Evolutionary conservation across 129 eudicot genomes (phyloP), one percentile per base, ranked within the genome.

Genomic region (Arctium minus): DNA sequence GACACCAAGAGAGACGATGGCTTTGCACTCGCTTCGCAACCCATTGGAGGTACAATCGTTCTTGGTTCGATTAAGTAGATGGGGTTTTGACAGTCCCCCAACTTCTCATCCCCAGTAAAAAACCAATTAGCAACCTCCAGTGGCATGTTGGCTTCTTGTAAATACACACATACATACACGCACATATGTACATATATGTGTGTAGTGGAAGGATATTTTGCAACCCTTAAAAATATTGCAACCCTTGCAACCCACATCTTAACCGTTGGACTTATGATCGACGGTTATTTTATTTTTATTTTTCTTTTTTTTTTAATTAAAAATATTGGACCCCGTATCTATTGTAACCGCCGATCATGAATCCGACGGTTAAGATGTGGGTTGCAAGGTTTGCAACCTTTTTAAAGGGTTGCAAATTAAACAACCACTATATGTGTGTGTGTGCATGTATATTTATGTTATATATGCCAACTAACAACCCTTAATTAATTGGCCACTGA

Each of bases 11-110:
- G 93, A 90, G 1, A 90, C 93, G n/a, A 17, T 44, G 77, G 93
- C 93, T 15, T 83, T 83, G 62, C 84, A 87, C 83, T 90, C 93
- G 8, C 84, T 90, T 79, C 84, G 79, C 13, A 85, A 73, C 71
- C 86, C 93, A 81, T 60, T 84, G 29, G 93, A 90, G 74, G 91
- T 90, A 8, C 82, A 85, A 74, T 31, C 37, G 62, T 88, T 90
- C 74, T 78, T 90, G 80, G 73, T 75, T 70, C 81, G 87, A 15
- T 72, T 90, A 33, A 83, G 86, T 22, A 74, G 73, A 56, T 89
- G 90, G 92, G 84, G 80, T 64, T 18, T 69, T 3, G 70, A 79
- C 3, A 79, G 69, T 17, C 32, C 10, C 13, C 15, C 40, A 18
- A 36, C 44, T 69, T n/a, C 17, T 15, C 22, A 56, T 35, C 76